Base-by-base conservation (phyloP, 352 stramenopile genomes). In the Phytophthora nicotianae region DNA sequence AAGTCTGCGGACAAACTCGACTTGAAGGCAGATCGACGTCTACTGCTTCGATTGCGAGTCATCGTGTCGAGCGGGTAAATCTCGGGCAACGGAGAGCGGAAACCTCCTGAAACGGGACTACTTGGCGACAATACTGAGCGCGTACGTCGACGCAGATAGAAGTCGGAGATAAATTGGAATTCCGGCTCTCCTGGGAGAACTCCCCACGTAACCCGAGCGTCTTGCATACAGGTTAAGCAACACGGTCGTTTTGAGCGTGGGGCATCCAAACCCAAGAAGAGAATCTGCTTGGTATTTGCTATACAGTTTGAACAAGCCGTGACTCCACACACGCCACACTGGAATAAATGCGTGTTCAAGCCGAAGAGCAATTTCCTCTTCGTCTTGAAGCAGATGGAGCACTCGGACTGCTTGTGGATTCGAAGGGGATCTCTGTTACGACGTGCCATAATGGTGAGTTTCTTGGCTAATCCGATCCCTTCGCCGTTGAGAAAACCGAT, bases 391-490 rank as follows among this genome's bases (percentile, higher is more conserved):
- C 71, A 79, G 32, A 69, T 53, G 0, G 59, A 69, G 42, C 70
- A 78, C 17, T 51, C 38, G 10, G 50, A 38, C 14, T 51, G 35
- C 10, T 54, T 42, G 20, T 3, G 7, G 7, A 42, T 55, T 24
- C 42, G 24, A 17, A 50, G 37, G 17, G 33, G 16, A 21, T 52
- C 6, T 1, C 23, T 26, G 8, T 70, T 60, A 1, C 47, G 58
- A n/a, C 61, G 60, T 38, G 72, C 65, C 23, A 86, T 23, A 10
- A 79, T 53, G 16, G 74, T 83, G 21, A 85, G 65, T 50, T 81
- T 85, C 70, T 85, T 85, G 41, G 76, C 74, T 23, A 79, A 61
- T 4, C 73, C 66, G 32, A 70, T 77, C 4, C 55, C 62, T 21
- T 79, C 62, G 19, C 68, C 68, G 16, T 78, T 73, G 8, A 83